Percentiles rank a stretch among this genome's conserved stretches.
These are phyloP conservation scores for Elsinoe necatrix DNA, from an alignment of 2,329 filamentous ascomycete genomes.

Conservation along the genomic window DNA sequence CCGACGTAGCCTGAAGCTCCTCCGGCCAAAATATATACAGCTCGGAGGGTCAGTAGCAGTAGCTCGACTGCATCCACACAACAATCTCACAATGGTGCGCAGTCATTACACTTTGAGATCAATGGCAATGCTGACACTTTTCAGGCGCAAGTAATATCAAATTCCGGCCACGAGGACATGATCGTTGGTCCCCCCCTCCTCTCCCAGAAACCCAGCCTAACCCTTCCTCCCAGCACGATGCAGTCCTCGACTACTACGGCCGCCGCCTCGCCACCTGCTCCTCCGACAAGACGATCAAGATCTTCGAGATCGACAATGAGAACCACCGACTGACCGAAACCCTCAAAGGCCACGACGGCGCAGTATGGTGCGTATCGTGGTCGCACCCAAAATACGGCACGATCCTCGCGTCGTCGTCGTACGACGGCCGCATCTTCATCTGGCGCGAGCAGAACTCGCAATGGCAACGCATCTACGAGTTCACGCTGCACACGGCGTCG, in stretches of 20 bases:
- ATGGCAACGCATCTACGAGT: slow-evolving; percentile 79
- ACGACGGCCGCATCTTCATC: slow-evolving; percentile 97
- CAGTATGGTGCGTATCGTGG: slow-evolving; percentile 97
- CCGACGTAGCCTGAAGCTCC: slow-evolving; percentile 12
- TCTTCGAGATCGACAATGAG: slow-evolving; percentile 95
- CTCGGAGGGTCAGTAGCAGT: neutral
- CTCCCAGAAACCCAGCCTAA: slow-evolving; percentile 5
- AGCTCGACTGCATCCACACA: slow-evolving; percentile 14
- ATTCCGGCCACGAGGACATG: slow-evolving; percentile 96
- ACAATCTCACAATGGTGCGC: slow-evolving; percentile 17
- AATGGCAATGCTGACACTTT: slow-evolving; percentile 16
- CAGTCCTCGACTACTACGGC: slow-evolving; percentile 96
- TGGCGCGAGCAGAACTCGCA: slow-evolving; percentile 71
- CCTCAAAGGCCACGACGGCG: slow-evolving; percentile 91
- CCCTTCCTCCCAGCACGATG: slow-evolving; percentile 66
- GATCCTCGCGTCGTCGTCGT: slow-evolving; percentile 89
- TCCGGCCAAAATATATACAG: slow-evolving; percentile 8
- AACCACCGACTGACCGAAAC: slow-evolving; percentile 85
- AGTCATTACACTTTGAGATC: slow-evolving; percentile 9
- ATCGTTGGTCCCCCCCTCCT: slow-evolving; percentile 61
- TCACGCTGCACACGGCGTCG: slow-evolving; percentile 84
- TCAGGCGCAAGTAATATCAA: slow-evolving; percentile 70
- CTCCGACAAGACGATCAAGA: slow-evolving; percentile 97
- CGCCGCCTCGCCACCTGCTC: slow-evolving; percentile 93
- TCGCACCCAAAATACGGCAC: slow-evolving; percentile 98